Evolutionary conservation across 208 protist genomes (phyloP).

Genomic region (Trypanosoma theileri): DNA sequence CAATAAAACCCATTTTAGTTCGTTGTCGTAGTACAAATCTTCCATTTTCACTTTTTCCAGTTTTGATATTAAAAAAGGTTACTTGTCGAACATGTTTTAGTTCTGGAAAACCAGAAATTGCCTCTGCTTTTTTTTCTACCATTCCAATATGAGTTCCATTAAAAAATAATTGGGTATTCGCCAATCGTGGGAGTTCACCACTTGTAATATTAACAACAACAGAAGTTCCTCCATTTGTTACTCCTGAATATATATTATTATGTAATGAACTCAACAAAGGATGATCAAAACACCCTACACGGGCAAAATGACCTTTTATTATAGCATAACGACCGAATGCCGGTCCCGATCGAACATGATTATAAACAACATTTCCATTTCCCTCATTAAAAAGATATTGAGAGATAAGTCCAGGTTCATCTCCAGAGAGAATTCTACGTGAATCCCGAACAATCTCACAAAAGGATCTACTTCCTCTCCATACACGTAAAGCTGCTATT

Average conservation of each 20-base stretch:
- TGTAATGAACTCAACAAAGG: constrained; percentile 40
- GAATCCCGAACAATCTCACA: constrained; percentile 81
- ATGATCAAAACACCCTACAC: constrained; percentile 41
- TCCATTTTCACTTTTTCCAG: constrained; percentile 14
- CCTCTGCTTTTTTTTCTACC: constrained; percentile 11
- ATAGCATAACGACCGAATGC: constrained; percentile 54
- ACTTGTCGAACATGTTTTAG: constrained; percentile 21
- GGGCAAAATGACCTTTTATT: constrained; percentile 47
- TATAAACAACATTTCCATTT: constrained; percentile 82
- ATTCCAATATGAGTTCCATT: constrained; percentile 25
- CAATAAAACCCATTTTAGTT: constrained; percentile 30
- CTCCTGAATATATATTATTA: not conserved
- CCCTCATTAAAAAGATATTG: constrained; percentile 85
- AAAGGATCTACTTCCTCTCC: constrained; percentile 53
- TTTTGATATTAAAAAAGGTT: constrained; percentile 27
- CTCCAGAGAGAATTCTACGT: constrained; percentile 50
- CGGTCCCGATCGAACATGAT: constrained; percentile 48
- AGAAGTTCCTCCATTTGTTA: not conserved
- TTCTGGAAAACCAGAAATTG: constrained; percentile 20
- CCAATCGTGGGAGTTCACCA: constrained; percentile 16
- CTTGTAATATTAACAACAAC: not conserved
- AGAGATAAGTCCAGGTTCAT: constrained; percentile 72
- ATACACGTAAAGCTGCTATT: constrained; percentile 82
- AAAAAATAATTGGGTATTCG: constrained; percentile 23
- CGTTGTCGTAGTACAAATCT: constrained; percentile 25